Evolutionary conservation across 2,329 filamentous ascomycete species (phyloP), one percentile per base, ranked within the genome.

Genomic region (Alternaria brassicicola): DNA sequence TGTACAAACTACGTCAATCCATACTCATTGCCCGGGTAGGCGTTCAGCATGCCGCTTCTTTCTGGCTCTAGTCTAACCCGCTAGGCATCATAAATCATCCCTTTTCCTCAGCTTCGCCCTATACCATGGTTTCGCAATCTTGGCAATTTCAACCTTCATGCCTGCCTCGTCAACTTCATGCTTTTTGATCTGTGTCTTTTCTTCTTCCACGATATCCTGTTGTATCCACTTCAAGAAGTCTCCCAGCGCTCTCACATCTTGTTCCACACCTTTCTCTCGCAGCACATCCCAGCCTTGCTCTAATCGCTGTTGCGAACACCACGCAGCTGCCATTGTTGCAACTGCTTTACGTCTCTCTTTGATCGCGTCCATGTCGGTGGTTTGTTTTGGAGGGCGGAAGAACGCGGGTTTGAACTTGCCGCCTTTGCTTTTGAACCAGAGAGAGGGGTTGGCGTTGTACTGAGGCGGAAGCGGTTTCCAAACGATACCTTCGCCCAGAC

Each of bases 261-360:
- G 21, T 50, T 38, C 13, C 7, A 67, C 35, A 9, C 57, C 53
- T 6, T 53, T 62, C 35, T 73, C 70, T 12, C 54, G 50, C 35
- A 74, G 12, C 39, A 64, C 66, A 38, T 72, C 68, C 66, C 69
- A 68, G 2, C 67, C 70, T 45, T 72, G 69, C 43, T 71, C 65
- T 30, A 73, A 7, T 35, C 69, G 57, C 55, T 62, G 56, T 36
- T 62, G 59, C 2, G 60, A 63, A 21, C 65, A 69, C 69, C 70
- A 73, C 1, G 60, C 42, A 19, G 25, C 52, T 13, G 65, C 70
- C 8, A 66, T 43, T 1, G 5, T 23, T 17, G 52, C 57, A 1
- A 67, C 70, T 15, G 19, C 45, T 35, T 63, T 61, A 1, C 58
- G 31, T 36, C 63, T 65, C 51, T 61, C 64, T 9, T 47, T 55